Base-by-base conservation (phyloP, 2,329 filamentous ascomycete species). In the Akanthomyces lecanii region DNA sequence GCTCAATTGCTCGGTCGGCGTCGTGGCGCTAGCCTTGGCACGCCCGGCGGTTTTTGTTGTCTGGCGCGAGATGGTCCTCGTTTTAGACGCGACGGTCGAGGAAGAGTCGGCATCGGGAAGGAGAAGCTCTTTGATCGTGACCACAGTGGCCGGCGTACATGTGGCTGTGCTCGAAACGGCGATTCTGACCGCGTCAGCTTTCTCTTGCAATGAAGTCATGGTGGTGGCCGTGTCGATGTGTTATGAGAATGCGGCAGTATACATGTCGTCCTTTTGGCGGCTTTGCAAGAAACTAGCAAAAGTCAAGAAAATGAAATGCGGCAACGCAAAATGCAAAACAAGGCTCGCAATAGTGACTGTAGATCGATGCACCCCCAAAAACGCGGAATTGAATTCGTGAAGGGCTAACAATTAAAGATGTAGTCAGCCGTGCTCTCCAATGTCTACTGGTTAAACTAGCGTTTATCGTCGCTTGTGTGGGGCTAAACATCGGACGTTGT, bases 81-180 rank as follows among this genome's bases (percentile, higher is more conserved):
- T 62, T 61, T 68, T 66, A 38, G 70, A 63, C 18, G 68, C 62
- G n/a, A 69, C 55, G 38, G 64, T 61, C 16, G 63, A 51, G 6
- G 11, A 16, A 42, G 59, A 57, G 51, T 75, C 74, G 60, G 69
- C 18, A 12, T 78, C 76, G 38, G 70, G 67, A 18, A 74, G 72
- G 6, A 83, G 73, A 25, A 83, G 72, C 60, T 82, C 79, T 68
- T 81, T 82, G 63, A 83, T 71, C 2, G 74, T 72, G 28, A 81
- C 79, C 40, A 80, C 79, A 36, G 77, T 81, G 2, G 79, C 71
- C 25, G 80, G 73, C 50, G 82, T 84, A 73, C 84, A 87, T 67
- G 79, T 85, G 53, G 80, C 74, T 14, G 78, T 78, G 61, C 80
- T 83, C 65, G 80, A 75, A 66, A 86, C 74, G 48, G 83, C 82